Base-by-base conservation (phyloP, 306 rosid genomes). In the Oxytropis ochrocephala region DNA sequence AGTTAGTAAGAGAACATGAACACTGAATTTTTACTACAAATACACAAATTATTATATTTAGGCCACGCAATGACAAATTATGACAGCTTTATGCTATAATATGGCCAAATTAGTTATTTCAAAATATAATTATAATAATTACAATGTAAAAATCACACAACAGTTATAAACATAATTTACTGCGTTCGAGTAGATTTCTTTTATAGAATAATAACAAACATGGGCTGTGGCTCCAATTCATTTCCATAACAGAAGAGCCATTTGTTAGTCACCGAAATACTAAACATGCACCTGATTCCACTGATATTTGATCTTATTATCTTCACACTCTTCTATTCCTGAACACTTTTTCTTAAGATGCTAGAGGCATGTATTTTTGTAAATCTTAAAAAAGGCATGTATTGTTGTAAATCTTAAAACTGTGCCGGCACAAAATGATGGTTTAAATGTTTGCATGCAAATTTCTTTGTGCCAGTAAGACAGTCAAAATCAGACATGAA, bases 231-330 rank as follows among this genome's bases (percentile, higher is more conserved):
- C 21, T 30, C 56, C 35, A 62, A 24, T 10, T 70, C 38, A 24
- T 62, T 62, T 61, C 44, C 64, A 64, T 16, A 43, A 42, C 24
- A 14, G 47, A 64, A 73, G 66, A 64, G 63, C 14, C 39, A 43
- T 21, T 12, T 42, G 49, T 53, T 64, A 9, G 14, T 17, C 39
- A 50, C 52, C n/a, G n/a, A 51, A 27, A 24, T 50, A 14, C 5
- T 50, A 24, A 61, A 27, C 24, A 27, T 10, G 18, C 8, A 27
- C 10, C 53, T 24, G 29, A 43, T 62, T 50, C 33, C 18, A 41
- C 35, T 29, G 54, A 24, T 11, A 30, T 53, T 33, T 32, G 6
- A 51, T 27, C 18, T 53, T 17, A 30, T 11, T 17, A 53, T 64
- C 58, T 51, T 51, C 33, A 41, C 42, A 27, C 14, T 49, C 16